Conservation (phyloP, 1,284 basidiomycete species). For the Gomphus bonarii region DNA sequence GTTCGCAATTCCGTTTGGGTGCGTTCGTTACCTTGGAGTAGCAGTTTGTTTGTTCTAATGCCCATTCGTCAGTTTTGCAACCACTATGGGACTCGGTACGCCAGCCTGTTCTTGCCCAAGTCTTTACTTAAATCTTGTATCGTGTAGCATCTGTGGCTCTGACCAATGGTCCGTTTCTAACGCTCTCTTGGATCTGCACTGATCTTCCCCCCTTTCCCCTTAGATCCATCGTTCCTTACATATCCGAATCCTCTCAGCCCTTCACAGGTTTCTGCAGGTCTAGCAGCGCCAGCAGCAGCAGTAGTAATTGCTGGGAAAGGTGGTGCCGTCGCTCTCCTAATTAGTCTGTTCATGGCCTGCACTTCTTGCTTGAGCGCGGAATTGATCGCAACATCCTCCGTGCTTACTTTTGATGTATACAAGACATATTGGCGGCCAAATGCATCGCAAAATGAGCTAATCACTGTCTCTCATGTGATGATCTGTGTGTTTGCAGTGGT, state of each 20-base stretch:
- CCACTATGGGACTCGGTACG: background rate
- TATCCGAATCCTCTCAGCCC: conserved; percentile 12
- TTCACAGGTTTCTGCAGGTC: conserved; percentile 20
- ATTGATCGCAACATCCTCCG: conserved; percentile 35
- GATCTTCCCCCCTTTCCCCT: background rate
- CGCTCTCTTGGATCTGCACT: conserved; percentile 1
- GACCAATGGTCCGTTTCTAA: background rate
- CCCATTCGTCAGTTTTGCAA: background rate
- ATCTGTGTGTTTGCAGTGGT: conserved; percentile 29
- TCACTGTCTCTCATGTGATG: conserved; percentile 24
- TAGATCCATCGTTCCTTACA: background rate
- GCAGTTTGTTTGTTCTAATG: background rate
- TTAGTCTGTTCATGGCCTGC: conserved; percentile 30
- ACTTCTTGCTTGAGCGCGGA: conserved; percentile 36
- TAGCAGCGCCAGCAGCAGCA: conserved; percentile 26
- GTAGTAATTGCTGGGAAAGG: conserved; percentile 23
- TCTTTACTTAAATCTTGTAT: background rate
- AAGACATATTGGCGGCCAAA: conserved; percentile 25
- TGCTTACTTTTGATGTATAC: conserved; percentile 37
- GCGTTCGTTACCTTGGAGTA: background rate
- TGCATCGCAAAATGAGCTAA: conserved; percentile 20
- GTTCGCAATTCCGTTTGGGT: background rate
- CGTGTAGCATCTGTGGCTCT: background rate
- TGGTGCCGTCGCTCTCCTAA: conserved; percentile 22
- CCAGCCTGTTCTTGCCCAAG: background rate